Percentiles rank a stretch among this genome's conserved stretches.
Conservation (phyloP, 257 asterid genomes). For the Salvia hispanica region DNA sequence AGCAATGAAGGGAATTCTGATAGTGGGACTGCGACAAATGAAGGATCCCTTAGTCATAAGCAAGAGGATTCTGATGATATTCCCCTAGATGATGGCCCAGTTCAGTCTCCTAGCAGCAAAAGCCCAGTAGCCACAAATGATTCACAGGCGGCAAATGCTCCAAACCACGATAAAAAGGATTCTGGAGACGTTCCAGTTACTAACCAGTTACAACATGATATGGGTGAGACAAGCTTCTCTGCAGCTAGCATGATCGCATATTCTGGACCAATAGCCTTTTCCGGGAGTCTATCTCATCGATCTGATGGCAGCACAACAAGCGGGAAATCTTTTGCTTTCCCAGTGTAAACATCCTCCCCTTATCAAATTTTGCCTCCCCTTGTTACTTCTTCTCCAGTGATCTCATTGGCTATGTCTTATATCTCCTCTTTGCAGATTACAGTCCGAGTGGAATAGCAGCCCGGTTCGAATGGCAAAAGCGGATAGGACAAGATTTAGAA, state of each 20-base stretch:
- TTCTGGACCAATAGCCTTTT: conserved; percentile 67
- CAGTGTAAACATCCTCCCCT: conserved; percentile 53
- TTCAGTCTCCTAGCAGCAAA: conserved; percentile 17
- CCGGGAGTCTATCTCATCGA: conserved; percentile 82
- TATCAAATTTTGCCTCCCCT: background rate
- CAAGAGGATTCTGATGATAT: conserved; percentile 17
- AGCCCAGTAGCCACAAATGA: conserved; percentile 15
- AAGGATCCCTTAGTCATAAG: conserved; percentile 9
- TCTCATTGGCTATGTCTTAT: background rate
- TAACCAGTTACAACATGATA: conserved; percentile 44
- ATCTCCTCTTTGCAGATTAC: conserved; percentile 55
- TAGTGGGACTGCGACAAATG: conserved; percentile 25
- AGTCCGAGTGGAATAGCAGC: conserved; percentile 87
- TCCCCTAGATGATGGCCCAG: conserved; percentile 17
- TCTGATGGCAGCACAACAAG: conserved; percentile 94
- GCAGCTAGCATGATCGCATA: conserved; percentile 50
- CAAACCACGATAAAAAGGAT: conserved; percentile 24
- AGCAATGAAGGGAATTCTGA: conserved; percentile 24
- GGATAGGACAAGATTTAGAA: conserved; percentile 58
- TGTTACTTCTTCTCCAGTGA: background rate
- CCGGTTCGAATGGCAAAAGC: conserved; percentile 92
- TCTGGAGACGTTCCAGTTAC: conserved; percentile 28
- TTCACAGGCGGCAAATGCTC: conserved; percentile 25
- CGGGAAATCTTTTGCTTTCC: conserved; percentile 85
- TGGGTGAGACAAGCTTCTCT: conserved; percentile 82